phyloP scores from a whole-genome alignment of 352 stramenopile genomes.

The Halophytophthora polymorphica region DNA sequence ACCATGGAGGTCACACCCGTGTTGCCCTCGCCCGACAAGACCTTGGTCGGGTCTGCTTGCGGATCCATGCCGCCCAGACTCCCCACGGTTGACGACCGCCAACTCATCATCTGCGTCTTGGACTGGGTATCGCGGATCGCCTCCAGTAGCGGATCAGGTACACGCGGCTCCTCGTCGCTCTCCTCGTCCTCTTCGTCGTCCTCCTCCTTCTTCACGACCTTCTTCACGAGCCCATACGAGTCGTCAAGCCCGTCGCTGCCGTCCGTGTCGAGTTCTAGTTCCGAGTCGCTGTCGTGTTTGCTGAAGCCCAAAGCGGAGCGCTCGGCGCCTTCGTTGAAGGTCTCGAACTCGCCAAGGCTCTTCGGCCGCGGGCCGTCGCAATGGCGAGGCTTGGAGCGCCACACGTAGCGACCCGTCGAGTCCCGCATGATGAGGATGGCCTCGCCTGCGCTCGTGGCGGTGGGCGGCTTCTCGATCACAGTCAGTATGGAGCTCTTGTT shows the following conservation, averaged over 20 bases:
- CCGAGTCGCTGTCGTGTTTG: slow-evolving; percentile 18
- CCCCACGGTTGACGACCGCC: slow-evolving; percentile 33
- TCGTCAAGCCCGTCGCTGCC: slow-evolving; percentile 4
- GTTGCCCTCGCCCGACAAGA: slow-evolving; percentile 67
- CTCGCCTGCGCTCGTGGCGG: slow-evolving; percentile 37
- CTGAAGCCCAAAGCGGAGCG: slow-evolving; percentile 1
- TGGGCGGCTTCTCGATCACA: slow-evolving; percentile 73
- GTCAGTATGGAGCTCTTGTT: slow-evolving; percentile 80
- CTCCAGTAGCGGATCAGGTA: slow-evolving; percentile 52
- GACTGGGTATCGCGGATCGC: slow-evolving; percentile 61
- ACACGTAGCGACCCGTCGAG: slow-evolving; percentile 72
- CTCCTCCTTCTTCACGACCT: slow-evolving; percentile 14
- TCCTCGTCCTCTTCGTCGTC: slow-evolving; percentile 34
- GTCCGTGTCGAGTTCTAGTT: slow-evolving; percentile 16
- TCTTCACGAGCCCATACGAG: background rate
- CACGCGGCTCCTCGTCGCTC: slow-evolving; percentile 21
- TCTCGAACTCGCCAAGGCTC: slow-evolving; percentile 61
- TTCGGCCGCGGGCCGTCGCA: slow-evolving; percentile 47
- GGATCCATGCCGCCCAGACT: slow-evolving; percentile 8
- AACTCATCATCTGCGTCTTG: slow-evolving; percentile 72
- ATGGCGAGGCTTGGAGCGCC: slow-evolving; percentile 71
- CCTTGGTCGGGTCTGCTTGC: slow-evolving; percentile 17
- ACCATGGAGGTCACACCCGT: slow-evolving; percentile 61
- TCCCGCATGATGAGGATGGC: slow-evolving; percentile 79
- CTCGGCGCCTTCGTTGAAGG: slow-evolving; percentile 43